Conservation (phyloP, 495 filamentous ascomycete genomes). For the Bryoglossum gracile region DNA sequence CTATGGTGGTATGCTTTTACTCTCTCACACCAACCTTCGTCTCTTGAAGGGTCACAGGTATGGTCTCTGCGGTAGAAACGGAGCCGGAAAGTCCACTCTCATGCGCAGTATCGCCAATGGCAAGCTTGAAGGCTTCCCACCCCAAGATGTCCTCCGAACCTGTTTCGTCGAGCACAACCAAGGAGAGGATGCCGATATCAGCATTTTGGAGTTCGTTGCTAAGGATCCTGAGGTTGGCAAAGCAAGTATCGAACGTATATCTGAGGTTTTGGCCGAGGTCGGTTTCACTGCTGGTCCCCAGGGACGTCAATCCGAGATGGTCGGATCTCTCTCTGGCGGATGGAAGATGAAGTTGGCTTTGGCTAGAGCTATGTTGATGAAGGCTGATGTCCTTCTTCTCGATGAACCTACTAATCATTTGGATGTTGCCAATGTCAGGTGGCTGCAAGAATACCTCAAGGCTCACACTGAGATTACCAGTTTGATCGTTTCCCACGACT, state of each 20-base stretch:
- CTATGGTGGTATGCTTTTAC: constrained; percentile 95
- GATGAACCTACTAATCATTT: constrained; percentile 99
- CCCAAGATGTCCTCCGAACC: constrained; percentile 81
- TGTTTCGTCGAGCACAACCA: constrained; percentile 99
- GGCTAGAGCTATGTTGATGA: constrained; percentile 92
- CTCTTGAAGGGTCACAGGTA: constrained; percentile 95
- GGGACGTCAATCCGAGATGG: constrained; percentile 76
- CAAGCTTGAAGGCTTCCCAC: constrained; percentile 94
- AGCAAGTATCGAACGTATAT: constrained; percentile 73
- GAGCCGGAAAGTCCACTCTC: constrained; percentile 94
- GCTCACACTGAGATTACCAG: constrained; percentile 93
- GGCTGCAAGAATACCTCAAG: constrained; percentile 94
- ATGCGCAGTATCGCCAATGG: constrained; percentile 94
- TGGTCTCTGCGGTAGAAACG: constrained; percentile 92
- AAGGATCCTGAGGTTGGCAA: constrained; percentile 75
- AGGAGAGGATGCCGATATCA: constrained; percentile 92
- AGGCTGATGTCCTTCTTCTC: constrained; percentile 87
- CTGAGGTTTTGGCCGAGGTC: constrained; percentile 76
- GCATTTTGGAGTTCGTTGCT: constrained; percentile 81
- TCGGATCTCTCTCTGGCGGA: constrained; percentile 94
- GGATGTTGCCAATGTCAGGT: constrained; percentile 92
- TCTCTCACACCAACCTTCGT: constrained; percentile 92
- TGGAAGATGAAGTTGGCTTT: constrained; percentile 99
- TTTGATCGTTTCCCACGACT: constrained; percentile 97
- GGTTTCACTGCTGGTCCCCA: constrained; percentile 88